phyloP scores from a whole-genome alignment of 805 yeast species.

The Candida succiphila region DNA sequence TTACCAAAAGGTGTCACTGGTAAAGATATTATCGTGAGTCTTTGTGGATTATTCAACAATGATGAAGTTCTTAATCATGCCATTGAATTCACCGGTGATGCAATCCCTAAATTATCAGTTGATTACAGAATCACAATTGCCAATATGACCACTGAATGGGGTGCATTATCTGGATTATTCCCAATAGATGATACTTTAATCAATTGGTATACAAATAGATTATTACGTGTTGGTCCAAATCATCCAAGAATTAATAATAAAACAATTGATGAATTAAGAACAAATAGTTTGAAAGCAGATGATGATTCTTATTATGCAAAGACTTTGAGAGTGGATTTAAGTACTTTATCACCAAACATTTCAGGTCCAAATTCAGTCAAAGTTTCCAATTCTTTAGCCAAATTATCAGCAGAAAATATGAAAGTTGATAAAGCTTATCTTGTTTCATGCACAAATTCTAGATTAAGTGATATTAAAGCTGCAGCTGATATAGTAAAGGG shows the following conservation, averaged over 20 bases:
- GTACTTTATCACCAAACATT: slow-evolving; percentile 75
- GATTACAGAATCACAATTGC: slow-evolving; percentile 90
- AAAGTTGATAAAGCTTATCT: slow-evolving; percentile 88
- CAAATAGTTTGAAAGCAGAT: slow-evolving; percentile 46
- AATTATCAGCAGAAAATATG: slow-evolving; percentile 62
- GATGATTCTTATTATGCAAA: slow-evolving; percentile 81
- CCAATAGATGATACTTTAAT: slow-evolving; percentile 83
- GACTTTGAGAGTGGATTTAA: slow-evolving; percentile 70
- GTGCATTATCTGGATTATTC: slow-evolving; percentile 92
- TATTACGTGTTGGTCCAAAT: slow-evolving; percentile 29
- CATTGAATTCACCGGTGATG: slow-evolving; percentile 85
- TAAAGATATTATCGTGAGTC: slow-evolving; percentile 91
- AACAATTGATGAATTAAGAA: slow-evolving; percentile 43
- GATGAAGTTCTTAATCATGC: slow-evolving; percentile 93
- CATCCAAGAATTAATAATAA: slow-evolving; percentile 75
- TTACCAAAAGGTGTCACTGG: slow-evolving; percentile 88
- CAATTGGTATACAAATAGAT: slow-evolving; percentile 65
- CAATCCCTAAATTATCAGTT: slow-evolving; percentile 55
- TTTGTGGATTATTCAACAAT: slow-evolving; percentile 87
- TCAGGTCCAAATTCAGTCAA: slow-evolving; percentile 98
- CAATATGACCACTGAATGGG: slow-evolving; percentile 98
- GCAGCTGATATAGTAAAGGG: slow-evolving; percentile 87
- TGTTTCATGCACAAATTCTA: slow-evolving; percentile 96
- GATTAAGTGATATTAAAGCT: slow-evolving; percentile 85
- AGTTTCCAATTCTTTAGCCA: slow-evolving; percentile 69